A percentile compares a stretch with the other conserved stretches of the same genome.
phyloP scores from a whole-genome alignment of 2,329 filamentous ascomycete genomes.

The Chaetomiaceae sp. region DNA sequence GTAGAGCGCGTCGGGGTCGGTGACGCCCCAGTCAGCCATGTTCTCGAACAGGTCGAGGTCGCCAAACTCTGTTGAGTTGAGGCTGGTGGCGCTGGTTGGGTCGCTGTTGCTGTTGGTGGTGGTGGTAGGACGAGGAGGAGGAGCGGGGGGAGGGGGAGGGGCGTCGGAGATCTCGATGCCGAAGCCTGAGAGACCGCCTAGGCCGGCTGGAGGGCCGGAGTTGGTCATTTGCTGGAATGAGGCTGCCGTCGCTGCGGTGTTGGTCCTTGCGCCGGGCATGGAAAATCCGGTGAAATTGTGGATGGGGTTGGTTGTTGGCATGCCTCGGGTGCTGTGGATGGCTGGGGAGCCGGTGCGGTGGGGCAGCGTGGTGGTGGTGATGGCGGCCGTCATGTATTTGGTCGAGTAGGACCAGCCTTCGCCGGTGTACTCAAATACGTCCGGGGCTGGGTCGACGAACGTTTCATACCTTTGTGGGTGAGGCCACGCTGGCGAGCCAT shows the following conservation, averaged over 20 bases:
- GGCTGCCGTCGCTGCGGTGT: background rate
- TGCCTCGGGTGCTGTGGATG: background rate
- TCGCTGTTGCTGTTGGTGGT: background rate
- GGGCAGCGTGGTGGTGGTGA: slow-evolving; percentile 4
- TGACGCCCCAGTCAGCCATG: slow-evolving; percentile 8
- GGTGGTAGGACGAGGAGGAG: too few relatives aligned
- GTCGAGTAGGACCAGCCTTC: slow-evolving; percentile 10
- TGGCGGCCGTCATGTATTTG: slow-evolving; percentile 1
- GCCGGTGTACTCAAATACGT: slow-evolving; percentile 10
- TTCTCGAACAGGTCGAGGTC: slow-evolving; percentile 10
- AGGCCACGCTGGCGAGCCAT: background rate
- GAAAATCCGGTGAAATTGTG: background rate
- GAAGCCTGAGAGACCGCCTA: too few relatives aligned
- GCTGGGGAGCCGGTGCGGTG: slow-evolving; percentile 10
- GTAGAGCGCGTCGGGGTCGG: slow-evolving; percentile 10
- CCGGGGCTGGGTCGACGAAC: slow-evolving; percentile 1
- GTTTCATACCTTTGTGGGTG: background rate
- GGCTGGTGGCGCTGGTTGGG: background rate
- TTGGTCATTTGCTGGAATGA: background rate
- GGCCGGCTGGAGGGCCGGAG: background rate
- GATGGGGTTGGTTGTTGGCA: background rate
- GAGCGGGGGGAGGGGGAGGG: too few relatives aligned
- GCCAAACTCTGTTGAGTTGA: background rate
- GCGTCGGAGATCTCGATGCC: too few relatives aligned
- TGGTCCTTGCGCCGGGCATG: background rate